Evolutionary conservation across 768 basidiomycete species (phyloP).

Genomic region (Sporobolomyces roseus): DNA sequence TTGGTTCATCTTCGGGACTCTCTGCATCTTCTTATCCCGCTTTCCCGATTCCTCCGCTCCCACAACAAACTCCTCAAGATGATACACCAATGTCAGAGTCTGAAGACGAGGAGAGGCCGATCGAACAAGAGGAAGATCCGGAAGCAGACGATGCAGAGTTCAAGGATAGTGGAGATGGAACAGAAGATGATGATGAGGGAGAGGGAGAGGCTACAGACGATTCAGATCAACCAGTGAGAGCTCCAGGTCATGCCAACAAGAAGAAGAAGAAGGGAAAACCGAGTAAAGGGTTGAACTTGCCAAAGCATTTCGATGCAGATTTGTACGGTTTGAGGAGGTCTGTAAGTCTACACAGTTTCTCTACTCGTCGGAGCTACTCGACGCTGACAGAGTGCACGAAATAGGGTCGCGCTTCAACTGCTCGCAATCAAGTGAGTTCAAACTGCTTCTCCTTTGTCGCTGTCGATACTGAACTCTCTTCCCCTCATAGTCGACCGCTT

Average conservation of each 20-base stretch:
- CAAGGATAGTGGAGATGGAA: not conserved
- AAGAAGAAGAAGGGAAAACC: conserved; percentile 31
- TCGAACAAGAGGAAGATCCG: not conserved
- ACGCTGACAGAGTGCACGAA: too few relatives aligned
- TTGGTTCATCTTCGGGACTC: not conserved
- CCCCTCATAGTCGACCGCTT: not conserved
- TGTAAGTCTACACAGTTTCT: conserved; percentile 24
- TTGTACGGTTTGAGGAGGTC: conserved; percentile 46
- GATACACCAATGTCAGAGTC: conserved; percentile 27
- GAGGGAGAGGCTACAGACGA: conserved; percentile 8
- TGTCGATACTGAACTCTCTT: not conserved
- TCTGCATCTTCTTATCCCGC: not conserved
- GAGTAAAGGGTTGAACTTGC: conserved; percentile 18
- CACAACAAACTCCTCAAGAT: not conserved
- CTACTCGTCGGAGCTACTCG: too few relatives aligned
- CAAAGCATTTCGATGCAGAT: conserved; percentile 37
- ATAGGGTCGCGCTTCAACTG: conserved; percentile 29
- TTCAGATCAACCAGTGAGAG: conserved; percentile 46
- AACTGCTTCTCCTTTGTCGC: not conserved
- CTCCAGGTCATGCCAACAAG: conserved; percentile 37
- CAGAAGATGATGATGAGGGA: conserved; percentile 12
- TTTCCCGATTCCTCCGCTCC: not conserved
- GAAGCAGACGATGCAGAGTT: conserved; percentile 5
- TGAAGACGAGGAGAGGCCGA: conserved; percentile 13
- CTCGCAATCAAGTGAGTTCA: conserved; percentile 13